Percentiles rank a stretch among this genome's conserved stretches.
Evolutionary conservation across 352 stramenopile genomes (phyloP).

Genomic region (Phytophthora cactorum): DNA sequence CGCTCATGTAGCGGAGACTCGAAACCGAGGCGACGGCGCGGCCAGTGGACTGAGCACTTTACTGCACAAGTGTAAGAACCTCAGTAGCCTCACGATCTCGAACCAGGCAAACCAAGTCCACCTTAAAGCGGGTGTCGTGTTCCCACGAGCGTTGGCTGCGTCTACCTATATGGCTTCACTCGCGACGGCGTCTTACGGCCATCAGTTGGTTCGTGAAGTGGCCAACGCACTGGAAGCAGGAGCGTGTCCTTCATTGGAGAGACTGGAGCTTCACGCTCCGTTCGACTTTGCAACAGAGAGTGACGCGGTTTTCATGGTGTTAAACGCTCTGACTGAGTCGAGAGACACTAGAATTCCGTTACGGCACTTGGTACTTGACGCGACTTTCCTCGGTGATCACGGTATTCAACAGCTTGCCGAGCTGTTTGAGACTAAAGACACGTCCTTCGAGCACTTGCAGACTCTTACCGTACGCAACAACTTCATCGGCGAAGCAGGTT

Average conservation of each 20-base stretch:
- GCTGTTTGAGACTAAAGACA: conserved; percentile 31
- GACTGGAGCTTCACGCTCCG: conserved; percentile 51
- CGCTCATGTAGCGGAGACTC: conserved; percentile 3
- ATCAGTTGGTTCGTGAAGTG: conserved; percentile 49
- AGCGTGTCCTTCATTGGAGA: conserved; percentile 48
- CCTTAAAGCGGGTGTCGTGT: conserved; percentile 46
- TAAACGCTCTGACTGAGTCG: conserved; percentile 39
- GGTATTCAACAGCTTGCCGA: conserved; percentile 44
- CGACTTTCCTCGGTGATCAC: conserved; percentile 63
- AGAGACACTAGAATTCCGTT: conserved; percentile 12
- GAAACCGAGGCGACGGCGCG: conserved; percentile 20
- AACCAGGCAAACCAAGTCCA: conserved; percentile 50
- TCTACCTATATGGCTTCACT: conserved; percentile 27
- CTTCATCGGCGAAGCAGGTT: conserved; percentile 67
- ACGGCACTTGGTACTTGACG: conserved; percentile 56
- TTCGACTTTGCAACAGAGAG: conserved; percentile 74
- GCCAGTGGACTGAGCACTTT: conserved; percentile 28
- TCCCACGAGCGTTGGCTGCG: conserved; percentile 36
- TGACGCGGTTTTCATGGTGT: conserved; percentile 44
- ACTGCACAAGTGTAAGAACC: conserved; percentile 47
- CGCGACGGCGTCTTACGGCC: conserved; percentile 41
- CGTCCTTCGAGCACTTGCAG: conserved; percentile 42
- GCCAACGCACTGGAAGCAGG: conserved; percentile 38
- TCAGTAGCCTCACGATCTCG: conserved; percentile 54
- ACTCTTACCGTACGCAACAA: conserved; percentile 61